Evolutionary conservation across 352 stramenopile genomes (phyloP).

Genomic region (Pythium guiyangense): DNA sequence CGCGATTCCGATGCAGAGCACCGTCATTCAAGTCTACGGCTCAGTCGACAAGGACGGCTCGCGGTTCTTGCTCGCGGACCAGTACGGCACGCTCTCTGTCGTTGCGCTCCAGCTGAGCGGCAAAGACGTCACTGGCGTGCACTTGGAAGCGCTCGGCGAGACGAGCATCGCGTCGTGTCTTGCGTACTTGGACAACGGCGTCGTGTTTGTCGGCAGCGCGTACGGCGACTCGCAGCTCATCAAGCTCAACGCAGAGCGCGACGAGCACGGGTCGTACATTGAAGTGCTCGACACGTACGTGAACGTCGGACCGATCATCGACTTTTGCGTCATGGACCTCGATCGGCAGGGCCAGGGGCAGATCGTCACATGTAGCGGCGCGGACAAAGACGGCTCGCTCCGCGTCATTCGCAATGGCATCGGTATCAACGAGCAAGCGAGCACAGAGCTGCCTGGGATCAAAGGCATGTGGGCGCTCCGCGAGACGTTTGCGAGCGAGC

Average conservation of each 20-base stretch:
- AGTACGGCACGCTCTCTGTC: slow-evolving; percentile 89
- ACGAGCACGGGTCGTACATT: slow-evolving; percentile 86
- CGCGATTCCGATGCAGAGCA: slow-evolving; percentile 90
- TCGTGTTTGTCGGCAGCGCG: slow-evolving; percentile 94
- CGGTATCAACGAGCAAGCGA: slow-evolving; percentile 95
- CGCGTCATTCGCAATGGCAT: slow-evolving; percentile 99
- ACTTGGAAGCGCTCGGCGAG: slow-evolving; percentile 92
- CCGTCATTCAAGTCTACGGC: slow-evolving; percentile 87
- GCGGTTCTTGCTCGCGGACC: slow-evolving; percentile 86
- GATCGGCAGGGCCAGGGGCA: slow-evolving; percentile 93
- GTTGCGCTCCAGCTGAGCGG: slow-evolving; percentile 80
- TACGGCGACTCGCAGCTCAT: slow-evolving; percentile 96
- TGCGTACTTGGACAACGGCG: slow-evolving; percentile 92
- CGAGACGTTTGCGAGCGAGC: slow-evolving; percentile 69
- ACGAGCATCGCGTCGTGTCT: slow-evolving; percentile 90
- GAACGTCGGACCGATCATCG: slow-evolving; percentile 97
- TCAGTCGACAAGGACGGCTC: slow-evolving; percentile 86
- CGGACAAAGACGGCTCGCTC: slow-evolving; percentile 93
- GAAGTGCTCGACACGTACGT: slow-evolving; percentile 96
- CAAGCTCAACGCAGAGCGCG: slow-evolving; percentile 82
- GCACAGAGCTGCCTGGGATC: slow-evolving; percentile 94
- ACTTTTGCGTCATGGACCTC: slow-evolving; percentile 97
- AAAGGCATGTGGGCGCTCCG: slow-evolving; percentile 97
- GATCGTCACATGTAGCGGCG: slow-evolving; percentile 96
- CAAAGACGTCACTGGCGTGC: slow-evolving; percentile 75